Base-by-base conservation (phyloP, 164 flowering plant genomes). In the Dillenia turbinata region DNA sequence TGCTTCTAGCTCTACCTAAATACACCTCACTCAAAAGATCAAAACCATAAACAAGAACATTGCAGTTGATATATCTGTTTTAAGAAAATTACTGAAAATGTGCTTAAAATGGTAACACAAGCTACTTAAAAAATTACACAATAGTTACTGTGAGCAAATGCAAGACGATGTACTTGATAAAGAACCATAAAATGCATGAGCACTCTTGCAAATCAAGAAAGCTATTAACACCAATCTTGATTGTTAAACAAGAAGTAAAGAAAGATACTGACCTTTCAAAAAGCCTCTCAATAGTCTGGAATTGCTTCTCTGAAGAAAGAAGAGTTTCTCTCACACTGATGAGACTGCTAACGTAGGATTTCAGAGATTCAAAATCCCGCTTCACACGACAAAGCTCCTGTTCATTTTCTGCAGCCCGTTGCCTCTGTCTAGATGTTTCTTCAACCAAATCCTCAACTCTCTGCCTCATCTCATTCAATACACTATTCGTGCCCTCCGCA, bases 371-470 rank as follows among this genome's bases (percentile, higher is more conserved):
- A 73, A 95, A 92, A 56, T 95, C 99, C 68, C 70, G 83, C 74
- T 86, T 95, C 47, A 95, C 97, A 44, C 90, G 93, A 70, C 72
- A 78, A 68, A 95, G 97, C 77, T 95, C 99, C 52, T 76, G 87
- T 58, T 95, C 97, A 71, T 95, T 92, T 71, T 89, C 97, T 22
- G 88, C 80, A 64, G 99, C 99, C 67, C 96, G 68, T 70, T 89
- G 96, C 80, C 94, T 85, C 73, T 92, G 99, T 68, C 96, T 84
- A 62, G 89, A 83, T 52, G 99, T 92, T 74, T 95, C 99, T 64
- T 82, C 85, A 40, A 89, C 99, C 84, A 95, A 83, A 76, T 95
- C 99, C 62, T 89, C 99, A 69, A 95, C 89, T 76, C 88, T 87
- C 71, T 89, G 92, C 64, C 81, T 72, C 97, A 95, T 89, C 65